These are phyloP conservation scores for Verticillium nonalfalfae DNA, from an alignment of 2,329 filamentous ascomycete genomes.

Conservation along the genomic window DNA sequence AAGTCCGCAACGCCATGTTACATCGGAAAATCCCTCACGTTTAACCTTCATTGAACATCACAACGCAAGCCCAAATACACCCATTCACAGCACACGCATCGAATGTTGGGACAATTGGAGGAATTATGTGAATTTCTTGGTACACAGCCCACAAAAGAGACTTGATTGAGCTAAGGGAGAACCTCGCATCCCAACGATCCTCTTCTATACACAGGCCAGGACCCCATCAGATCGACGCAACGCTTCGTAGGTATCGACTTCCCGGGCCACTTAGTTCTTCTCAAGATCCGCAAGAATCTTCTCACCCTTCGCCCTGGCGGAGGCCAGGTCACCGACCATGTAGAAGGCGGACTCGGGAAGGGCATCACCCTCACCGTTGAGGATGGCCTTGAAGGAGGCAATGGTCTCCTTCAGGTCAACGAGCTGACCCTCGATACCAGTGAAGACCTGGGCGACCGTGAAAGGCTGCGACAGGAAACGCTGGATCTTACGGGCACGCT, in stretches of 20 bases:
- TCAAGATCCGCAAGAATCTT: constrained; percentile 98
- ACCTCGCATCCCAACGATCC: constrained; percentile 42
- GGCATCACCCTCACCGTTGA: constrained; percentile 90
- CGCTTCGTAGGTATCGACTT: constrained; percentile 10
- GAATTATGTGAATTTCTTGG: constrained; percentile 47
- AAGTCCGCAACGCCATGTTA: no score
- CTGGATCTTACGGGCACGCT: constrained; percentile 99
- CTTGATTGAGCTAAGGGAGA: constrained; percentile 48
- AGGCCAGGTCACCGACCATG: constrained; percentile 96
- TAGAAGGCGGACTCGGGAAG: constrained; percentile 92
- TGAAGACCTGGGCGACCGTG: constrained; percentile 80
- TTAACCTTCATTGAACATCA: no score
- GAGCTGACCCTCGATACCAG: constrained; percentile 89
- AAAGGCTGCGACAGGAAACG: constrained; percentile 99
- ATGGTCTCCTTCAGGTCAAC: constrained; percentile 99
- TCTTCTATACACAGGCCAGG: constrained; percentile 51
- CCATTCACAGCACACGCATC: no score
- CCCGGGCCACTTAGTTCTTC: constrained; percentile 22
- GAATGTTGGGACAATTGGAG: constrained; percentile 16
- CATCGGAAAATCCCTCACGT: no score
- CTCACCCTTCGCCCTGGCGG: constrained; percentile 93
- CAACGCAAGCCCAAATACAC: no score
- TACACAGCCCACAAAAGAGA: constrained; percentile 58
- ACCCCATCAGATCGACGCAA: constrained; percentile 5
- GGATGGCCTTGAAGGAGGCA: constrained; percentile 92